Evolutionary conservation across 371 early-diverging fungal species (phyloP), one percentile per base, ranked within the genome.

Genomic region (Mortierella sp.): DNA sequence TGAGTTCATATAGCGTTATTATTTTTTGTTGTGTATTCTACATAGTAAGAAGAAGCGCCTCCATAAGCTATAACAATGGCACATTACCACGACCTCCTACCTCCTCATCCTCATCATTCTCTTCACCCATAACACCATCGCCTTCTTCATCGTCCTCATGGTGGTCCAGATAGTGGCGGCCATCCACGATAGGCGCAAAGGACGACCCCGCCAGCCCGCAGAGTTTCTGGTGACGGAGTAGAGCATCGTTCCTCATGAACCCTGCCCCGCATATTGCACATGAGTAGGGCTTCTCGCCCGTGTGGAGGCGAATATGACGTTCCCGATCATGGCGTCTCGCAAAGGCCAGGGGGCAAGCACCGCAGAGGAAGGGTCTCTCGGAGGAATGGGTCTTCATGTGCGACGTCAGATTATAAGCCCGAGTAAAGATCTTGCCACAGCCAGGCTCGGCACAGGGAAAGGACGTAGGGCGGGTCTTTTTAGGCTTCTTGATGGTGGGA

Each of bases 331-430:
- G 94, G 53, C 93, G 92, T 9, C 95, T 90, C 14, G 93, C 91
- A 90, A 95, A 95, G 3, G 90, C 87, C 46, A 88, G 75, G 1
- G 78, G 74, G 74, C 95, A 95, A 14, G 83, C 82, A 11, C 86
- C 67, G 73, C 95, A 95, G 48, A 89, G 91, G 90, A 90, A 94
- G 0, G 95, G 95, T 37, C 91, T 89, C 71, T 94, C 95, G 0
- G 75, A 70, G 0, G 86, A 86, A 80, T 95, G 95, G n/a, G 91
- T 93, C 69, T 93, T 91, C 87, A 93, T 92, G 82, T 96, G 96
- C 0, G 96, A 95, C 57, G 94, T 95, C 21, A 97, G 90, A 71
- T 96, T 96, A 51, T 95, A 95, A 11, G 93, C 91, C 76, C 95
- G 94, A 31, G 94, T 91, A 77, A 96, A 96, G 8, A 92, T 86